Conservation (phyloP, 495 filamentous ascomycete species). For the Cercophora newfieldiana region DNA sequence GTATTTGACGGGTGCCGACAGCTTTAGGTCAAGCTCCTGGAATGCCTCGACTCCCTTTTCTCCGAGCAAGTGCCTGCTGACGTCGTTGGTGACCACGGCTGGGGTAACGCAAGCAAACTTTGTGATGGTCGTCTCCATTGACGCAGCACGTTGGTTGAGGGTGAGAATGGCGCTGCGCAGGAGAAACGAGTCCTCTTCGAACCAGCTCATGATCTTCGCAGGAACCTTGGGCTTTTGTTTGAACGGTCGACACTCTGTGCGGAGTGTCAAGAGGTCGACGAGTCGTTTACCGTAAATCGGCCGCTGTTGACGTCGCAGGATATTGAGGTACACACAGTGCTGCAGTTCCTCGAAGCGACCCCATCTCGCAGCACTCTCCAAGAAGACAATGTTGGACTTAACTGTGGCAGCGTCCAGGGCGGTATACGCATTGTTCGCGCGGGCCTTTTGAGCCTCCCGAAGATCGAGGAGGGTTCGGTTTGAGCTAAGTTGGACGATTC, state of each 20-base stretch:
- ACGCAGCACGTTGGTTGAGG: conserved; percentile 66
- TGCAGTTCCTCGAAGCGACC: conserved; percentile 76
- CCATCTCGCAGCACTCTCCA: conserved; percentile 71
- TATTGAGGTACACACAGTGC: conserved; percentile 77
- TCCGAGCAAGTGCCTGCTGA: conserved; percentile 66
- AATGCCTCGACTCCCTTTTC: conserved; percentile 60
- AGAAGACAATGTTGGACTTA: conserved; percentile 66
- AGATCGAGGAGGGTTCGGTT: conserved; percentile 62
- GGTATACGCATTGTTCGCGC: conserved; percentile 61
- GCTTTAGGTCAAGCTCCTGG: conserved; percentile 47
- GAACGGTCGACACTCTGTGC: conserved; percentile 53
- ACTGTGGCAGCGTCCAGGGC: conserved; percentile 60
- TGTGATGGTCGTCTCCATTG: conserved; percentile 71
- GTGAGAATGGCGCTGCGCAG: conserved; percentile 72
- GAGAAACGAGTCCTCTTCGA: conserved; percentile 66
- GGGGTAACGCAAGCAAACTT: conserved; percentile 92
- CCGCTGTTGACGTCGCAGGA: conserved; percentile 73
- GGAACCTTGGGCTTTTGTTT: conserved; percentile 55
- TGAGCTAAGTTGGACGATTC: conserved; percentile 63
- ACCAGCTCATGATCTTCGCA: conserved; percentile 65
- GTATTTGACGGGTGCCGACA: conserved; percentile 47
- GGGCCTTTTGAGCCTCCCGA: conserved; percentile 60
- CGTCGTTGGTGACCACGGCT: conserved; percentile 76
- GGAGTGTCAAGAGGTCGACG: conserved; percentile 68
- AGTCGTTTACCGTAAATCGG: conserved; percentile 80